A percentile compares a stretch with the other conserved stretches of the same genome.
These are phyloP conservation scores for Beauveria varroae DNA, from an alignment of 2,329 filamentous ascomycete species.

Conservation along the genomic window DNA sequence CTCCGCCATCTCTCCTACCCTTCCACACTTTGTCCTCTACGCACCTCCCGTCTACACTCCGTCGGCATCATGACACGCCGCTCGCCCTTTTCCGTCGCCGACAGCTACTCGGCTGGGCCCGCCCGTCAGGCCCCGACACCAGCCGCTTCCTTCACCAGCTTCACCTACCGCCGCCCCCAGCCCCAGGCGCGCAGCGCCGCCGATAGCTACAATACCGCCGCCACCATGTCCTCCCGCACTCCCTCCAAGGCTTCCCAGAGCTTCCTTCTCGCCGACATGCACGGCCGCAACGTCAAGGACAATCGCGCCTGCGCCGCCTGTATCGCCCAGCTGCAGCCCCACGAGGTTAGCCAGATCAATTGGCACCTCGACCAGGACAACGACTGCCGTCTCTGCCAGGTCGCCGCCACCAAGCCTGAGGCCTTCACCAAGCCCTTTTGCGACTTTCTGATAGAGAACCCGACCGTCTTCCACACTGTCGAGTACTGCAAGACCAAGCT, in stretches of 20 bases:
- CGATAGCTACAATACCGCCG: neutral
- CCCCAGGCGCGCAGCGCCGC: slow-evolving; percentile 1
- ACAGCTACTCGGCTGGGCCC: slow-evolving; percentile 36
- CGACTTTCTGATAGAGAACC: slow-evolving; percentile 81
- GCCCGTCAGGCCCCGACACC: slow-evolving; percentile 26
- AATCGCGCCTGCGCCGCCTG: slow-evolving; percentile 32
- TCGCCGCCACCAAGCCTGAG: slow-evolving; percentile 42
- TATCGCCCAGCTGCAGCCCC: slow-evolving; percentile 26
- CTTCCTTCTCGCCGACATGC: slow-evolving; percentile 42
- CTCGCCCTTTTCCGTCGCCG: slow-evolving; percentile 34
- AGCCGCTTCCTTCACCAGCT: slow-evolving; percentile 22
- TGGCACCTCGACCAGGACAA: slow-evolving; percentile 20
- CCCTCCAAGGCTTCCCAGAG: slow-evolving; percentile 20
- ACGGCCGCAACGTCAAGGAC: slow-evolving; percentile 25
- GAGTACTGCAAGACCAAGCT: slow-evolving; percentile 69
- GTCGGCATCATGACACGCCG: slow-evolving; percentile 34
- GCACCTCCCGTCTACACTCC: neutral
- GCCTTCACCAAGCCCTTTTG: slow-evolving; percentile 77
- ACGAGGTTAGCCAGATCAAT: slow-evolving; percentile 24
- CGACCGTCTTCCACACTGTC: slow-evolving; percentile 89
- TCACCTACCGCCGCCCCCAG: slow-evolving; percentile 20
- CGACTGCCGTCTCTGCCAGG: slow-evolving; percentile 30
- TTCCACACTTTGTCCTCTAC: neutral
- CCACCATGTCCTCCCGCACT: neutral
- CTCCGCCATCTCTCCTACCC: neutral